Base-by-base conservation (phyloP, 257 asterid species). In the Nicotiana benthamiana region DNA sequence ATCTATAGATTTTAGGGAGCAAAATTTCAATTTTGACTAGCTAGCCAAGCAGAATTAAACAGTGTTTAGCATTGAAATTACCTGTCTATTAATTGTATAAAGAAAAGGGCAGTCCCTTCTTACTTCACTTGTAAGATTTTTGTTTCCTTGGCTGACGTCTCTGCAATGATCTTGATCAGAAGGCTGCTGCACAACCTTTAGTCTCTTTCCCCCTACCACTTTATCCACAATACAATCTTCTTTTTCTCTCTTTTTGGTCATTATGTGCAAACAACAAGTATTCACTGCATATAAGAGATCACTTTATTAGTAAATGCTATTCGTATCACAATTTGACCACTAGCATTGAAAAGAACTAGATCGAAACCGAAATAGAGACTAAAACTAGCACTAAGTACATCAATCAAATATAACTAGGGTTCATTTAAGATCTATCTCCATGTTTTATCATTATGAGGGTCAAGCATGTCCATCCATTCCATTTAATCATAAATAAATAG, bases 71-170 rank as follows among this genome's bases (percentile, higher is more conserved):
- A 75, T 32, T 76, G 27, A 94, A 60, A 24, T 60, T 60, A 24
- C 99, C 99, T 93, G 99, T 83, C 99, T 90, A 86, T 93, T 93
- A 75, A 93, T 97, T 40, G 97, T 95, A 56, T 95, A 96, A 26
- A 95, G 99, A 84, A 91, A 93, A 24, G 98, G 99, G 81, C 99
- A 95, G 85, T 92, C 98, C 87, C 98, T 86, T 83, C 99, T 87
- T 5, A 91, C 85, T 87, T 93, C 99, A 82, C 89, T 64, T 24
- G 83, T 36, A 22, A 95, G 97, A 72, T 75, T 85, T 43, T 88
- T 90, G 83, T 26, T 86, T 40, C 85, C 86, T 81, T 79, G 87
- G 52, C 65, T 74, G 79, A 59, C 62, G n/a, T 18, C 9, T 56
- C 12, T 56, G 4, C 24, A 22, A 56, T 7, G 62, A 56, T 56